Evolutionary conservation across 1,139 yeast genomes (phyloP), one percentile per base, ranked within the genome.

Genomic region (Saccharomycopsis hybrid): DNA sequence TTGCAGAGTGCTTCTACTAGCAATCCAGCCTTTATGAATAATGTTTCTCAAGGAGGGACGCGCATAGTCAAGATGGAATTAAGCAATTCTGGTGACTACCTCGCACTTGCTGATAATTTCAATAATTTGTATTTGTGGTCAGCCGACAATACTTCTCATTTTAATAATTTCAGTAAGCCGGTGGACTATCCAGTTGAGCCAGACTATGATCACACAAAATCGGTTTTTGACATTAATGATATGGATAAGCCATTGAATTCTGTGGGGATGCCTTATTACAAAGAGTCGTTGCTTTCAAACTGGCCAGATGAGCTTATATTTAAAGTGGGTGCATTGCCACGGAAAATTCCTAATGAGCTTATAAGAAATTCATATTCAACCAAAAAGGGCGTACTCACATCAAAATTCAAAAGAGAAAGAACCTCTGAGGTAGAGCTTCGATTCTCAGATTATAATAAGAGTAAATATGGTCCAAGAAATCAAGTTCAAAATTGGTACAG

Each of bases 201-300:
- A 1, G 40, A 56, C 18, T 25, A 31, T 3, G 24, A 33, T 25
- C 28, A 44, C 56, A 55, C 7, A 39, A 62, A 61, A 39, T 61
- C 55, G 29, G 60, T 63, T 2, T 64, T 64, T 2, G 56, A 63
- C 2, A 57, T 72, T 8, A 70, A 70, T 44, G 68, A 77, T n/a
- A 76, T 76, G 41, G 68, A 67, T 5, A 60, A 66, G 9, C 90
- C 97, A 0, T 68, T 92, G 48, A 82, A 82, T 43, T 63, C 79
- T 1, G 72, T 92, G 1, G 97, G 97, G 5, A 70, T 92, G 79
- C 97, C 98, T 0, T 88, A 83, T 60, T 92, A 88, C 63, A 81
- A 80, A 55, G 89, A 85, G 46, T 77, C 78, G 48, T 71, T 94
- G 28, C 70, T 90, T 11, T 88, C 97, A 0, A 83, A 88, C 24